These are phyloP conservation scores for Rhynchosporium agropyri DNA, from an alignment of 2,329 filamentous ascomycete genomes.

Conservation along the genomic window DNA sequence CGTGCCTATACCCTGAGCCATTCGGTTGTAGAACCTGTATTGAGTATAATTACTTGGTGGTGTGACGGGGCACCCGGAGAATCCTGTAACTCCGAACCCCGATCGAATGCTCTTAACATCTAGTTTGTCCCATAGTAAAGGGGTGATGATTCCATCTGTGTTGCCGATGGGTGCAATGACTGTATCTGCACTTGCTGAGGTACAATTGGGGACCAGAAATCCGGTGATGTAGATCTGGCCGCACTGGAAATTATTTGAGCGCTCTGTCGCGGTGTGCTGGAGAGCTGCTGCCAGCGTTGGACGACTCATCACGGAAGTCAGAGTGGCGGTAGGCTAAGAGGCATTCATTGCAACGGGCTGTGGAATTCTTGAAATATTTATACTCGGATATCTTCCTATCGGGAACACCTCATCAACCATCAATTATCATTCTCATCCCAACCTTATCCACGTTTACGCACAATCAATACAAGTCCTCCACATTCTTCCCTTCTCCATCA, in stretches of 20 bases:
- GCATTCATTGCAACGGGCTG: too few species aligned
- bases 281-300: slow-evolving; percentile 1
- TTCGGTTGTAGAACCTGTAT: slow-evolving; percentile 6
- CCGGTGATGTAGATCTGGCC: slow-evolving; percentile 8
- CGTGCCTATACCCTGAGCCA: neutral
- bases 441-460: too few species aligned
- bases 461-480: too few species aligned
- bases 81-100: neutral
- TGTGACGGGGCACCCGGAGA: neutral
- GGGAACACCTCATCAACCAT: too few species aligned
- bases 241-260: slow-evolving; percentile 7
- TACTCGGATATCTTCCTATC: too few species aligned
- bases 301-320: slow-evolving; percentile 9
- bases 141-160: slow-evolving; percentile 1
- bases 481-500: too few species aligned
- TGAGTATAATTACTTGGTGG: slow-evolving; percentile 5
- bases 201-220: slow-evolving; percentile 4
- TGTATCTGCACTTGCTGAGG: slow-evolving; percentile 3
- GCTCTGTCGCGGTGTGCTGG: slow-evolving; percentile 3
- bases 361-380: too few species aligned
- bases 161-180: slow-evolving; percentile 9
- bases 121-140: slow-evolving; percentile 7
- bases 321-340: too few species aligned
- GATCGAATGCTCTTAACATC: slow-evolving; percentile 14
- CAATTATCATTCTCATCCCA: too few species aligned